Percentiles rank a stretch among this genome's conserved stretches.
Evolutionary conservation across 1,284 basidiomycete species (phyloP).

Genomic region (Heliocybe sulcata): DNA sequence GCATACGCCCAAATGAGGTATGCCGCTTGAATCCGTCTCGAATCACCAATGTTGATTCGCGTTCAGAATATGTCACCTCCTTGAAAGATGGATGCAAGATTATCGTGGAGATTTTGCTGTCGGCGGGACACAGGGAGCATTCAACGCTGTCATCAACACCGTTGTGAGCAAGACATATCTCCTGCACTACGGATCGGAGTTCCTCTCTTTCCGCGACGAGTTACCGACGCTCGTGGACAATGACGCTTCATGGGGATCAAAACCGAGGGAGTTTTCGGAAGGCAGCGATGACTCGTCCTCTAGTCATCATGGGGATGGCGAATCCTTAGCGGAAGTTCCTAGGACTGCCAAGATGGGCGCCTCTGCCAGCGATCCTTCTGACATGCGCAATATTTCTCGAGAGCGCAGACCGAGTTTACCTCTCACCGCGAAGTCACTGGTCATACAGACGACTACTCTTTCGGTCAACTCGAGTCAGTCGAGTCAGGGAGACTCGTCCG

Average conservation of each 20-base stretch:
- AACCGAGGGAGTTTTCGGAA: constrained; percentile 45
- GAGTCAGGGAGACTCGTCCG: constrained; percentile 7
- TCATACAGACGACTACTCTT: constrained; percentile 10
- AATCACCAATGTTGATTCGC: constrained; percentile 7
- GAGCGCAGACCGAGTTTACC: constrained; percentile 65
- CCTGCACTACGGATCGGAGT: constrained; percentile 73
- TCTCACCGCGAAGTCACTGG: constrained; percentile 33
- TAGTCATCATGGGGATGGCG: constrained; percentile 44
- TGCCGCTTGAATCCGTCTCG: constrained; percentile 11
- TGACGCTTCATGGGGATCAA: constrained; percentile 65
- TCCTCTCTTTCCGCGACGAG: constrained; percentile 68
- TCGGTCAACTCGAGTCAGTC: constrained; percentile 2
- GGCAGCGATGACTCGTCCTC: constrained; percentile 58
- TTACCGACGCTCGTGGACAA: constrained; percentile 53
- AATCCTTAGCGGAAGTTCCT: constrained; percentile 19
- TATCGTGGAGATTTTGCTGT: constrained; percentile 76
- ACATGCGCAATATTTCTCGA: constrained; percentile 16
- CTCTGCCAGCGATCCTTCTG: constrained; percentile 7
- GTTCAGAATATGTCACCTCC: constrained; percentile 62
- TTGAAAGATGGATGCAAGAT: constrained; percentile 66
- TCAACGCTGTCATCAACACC: constrained; percentile 67
- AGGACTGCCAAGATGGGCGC: constrained; percentile 1
- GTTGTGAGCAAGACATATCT: constrained; percentile 72
- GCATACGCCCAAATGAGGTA: constrained; percentile 81
- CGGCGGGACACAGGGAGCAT: constrained; percentile 59